Percentiles rank a stretch among this genome's conserved stretches.
Evolutionary conservation across 2,329 filamentous ascomycete species (phyloP).

Genomic region (Verticillium albo-atrum): DNA sequence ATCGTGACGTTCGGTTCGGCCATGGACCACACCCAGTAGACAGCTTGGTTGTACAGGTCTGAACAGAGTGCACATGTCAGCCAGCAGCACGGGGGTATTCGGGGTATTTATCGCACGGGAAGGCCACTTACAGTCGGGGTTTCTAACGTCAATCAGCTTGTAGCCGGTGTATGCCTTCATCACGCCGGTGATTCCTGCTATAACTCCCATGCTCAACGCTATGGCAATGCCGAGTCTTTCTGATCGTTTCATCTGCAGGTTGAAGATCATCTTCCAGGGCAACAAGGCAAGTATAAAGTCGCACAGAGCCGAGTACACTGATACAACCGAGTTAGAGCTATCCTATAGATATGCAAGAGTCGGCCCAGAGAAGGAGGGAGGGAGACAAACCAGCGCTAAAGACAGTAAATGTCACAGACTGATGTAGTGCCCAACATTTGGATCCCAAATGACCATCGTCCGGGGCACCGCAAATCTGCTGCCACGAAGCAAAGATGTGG

Average conservation of each 20-base stretch:
- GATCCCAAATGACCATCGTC: slow-evolving; percentile 1
- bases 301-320: slow-evolving; percentile 4
- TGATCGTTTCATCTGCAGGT: slow-evolving; percentile 23
- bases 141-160: slow-evolving; percentile 10
- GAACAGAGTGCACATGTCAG: not conserved
- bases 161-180: slow-evolving; percentile 15
- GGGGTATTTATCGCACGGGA: not conserved
- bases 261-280: slow-evolving; percentile 22
- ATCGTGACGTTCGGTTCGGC: slow-evolving; percentile 24
- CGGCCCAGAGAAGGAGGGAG: not conserved
- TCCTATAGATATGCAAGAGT: not conserved
- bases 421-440: not conserved
- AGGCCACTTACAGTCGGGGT: slow-evolving; percentile 10
- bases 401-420: not conserved
- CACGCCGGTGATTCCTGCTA: slow-evolving; percentile 11
- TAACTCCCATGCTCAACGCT: slow-evolving; percentile 29
- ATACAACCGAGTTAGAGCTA: not conserved
- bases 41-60: slow-evolving; percentile 1
- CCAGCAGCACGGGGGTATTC: not conserved
- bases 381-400: not conserved
- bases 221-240: slow-evolving; percentile 26
- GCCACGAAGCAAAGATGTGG: slow-evolving; percentile 18
- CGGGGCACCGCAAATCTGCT: not conserved
- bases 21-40: slow-evolving; percentile 16
- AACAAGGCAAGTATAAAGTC: slow-evolving; percentile 6